Conservation (phyloP, 2,329 filamentous ascomycete species). For the Plectosphaerella plurivora region DNA sequence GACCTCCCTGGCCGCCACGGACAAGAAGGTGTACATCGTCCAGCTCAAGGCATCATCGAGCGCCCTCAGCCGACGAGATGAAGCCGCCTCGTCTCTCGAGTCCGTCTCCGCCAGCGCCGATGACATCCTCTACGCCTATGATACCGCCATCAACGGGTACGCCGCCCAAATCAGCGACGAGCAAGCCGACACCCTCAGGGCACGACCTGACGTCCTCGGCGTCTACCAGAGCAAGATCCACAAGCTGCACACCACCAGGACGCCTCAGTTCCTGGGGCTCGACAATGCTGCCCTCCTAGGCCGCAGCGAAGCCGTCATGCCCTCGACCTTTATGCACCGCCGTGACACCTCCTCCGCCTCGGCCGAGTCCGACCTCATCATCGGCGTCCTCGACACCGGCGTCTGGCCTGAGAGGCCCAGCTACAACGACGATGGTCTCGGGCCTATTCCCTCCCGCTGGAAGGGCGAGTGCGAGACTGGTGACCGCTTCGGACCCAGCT, state of each 20-base stretch:
- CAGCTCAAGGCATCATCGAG: not conserved
- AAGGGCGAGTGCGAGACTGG: conserved; percentile 8
- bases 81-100: not conserved
- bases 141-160: conserved; percentile 7
- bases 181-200: conserved; percentile 3
- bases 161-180: conserved; percentile 7
- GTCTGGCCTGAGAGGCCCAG: conserved; percentile 12
- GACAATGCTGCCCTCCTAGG: conserved; percentile 2
- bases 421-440: conserved; percentile 7
- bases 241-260: conserved; percentile 6
- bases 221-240: conserved; percentile 4
- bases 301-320: not conserved
- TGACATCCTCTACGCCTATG: conserved; percentile 8
- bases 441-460: conserved; percentile 6
- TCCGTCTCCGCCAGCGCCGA: conserved; percentile 1
- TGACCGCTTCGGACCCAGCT: conserved; percentile 1
- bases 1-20: not conserved
- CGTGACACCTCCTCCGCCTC: not conserved
- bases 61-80: not conserved
- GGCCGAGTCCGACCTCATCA: conserved; percentile 7
- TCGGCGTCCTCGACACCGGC: conserved; percentile 9
- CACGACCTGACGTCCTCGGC: conserved; percentile 4
- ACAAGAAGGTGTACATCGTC: conserved; percentile 4
- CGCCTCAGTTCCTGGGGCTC: conserved; percentile 7
- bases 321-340: not conserved